Base-by-base conservation (phyloP, 768 basidiomycete genomes). In the Sutorius australiensis region DNA sequence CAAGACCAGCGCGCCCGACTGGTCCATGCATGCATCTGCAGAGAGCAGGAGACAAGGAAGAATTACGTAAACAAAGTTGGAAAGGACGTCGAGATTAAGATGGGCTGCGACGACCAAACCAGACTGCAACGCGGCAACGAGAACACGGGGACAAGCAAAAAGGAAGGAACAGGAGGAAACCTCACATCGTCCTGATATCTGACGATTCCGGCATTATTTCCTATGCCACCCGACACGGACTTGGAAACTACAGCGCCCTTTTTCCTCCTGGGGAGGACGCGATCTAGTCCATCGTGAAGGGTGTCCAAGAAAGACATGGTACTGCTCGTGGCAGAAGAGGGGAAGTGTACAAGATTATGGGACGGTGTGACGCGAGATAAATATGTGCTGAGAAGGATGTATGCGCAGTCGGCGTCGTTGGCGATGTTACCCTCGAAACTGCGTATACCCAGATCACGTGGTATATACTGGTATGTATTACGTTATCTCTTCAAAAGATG, bases 101-200 rank as follows among this genome's bases (percentile, higher is more conserved):
- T 47, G 59, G 28, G 9, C 33, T n/a, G 50, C 50, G 46, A 62
- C 45, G 48, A 52, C 45, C 49, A 51, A 53, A 53, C 32, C 39
- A 46, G 51, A 53, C 51, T 51, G 52, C 57, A 57, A 61, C 60
- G 53, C 42, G 57, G 59, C 55, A 53, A 48, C 12, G 24, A 32
- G 28, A 8, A 30, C 19, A 34, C 47, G 31, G 10, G 30, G 31
- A 47, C 30, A 27, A 5, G 5, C 43, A 12, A 16, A 49, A 34
- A 47, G 14, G 30, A 31, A 45, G 27, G 19, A 28, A 36, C 21
- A 55, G 50, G 30, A 50, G 46, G 27, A 28, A 51, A 27, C 76
- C 87, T 78, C 70, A 90, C 89, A 68, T 91, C 84, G 66, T 90
- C 86, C 48, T 87, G 80, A 55, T 82, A 80, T 38, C 75, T 77